A percentile compares a stretch with the other conserved stretches of the same genome.
phyloP scores from a whole-genome alignment of 2,329 filamentous ascomycete genomes.

The Penicillium sp. region DNA sequence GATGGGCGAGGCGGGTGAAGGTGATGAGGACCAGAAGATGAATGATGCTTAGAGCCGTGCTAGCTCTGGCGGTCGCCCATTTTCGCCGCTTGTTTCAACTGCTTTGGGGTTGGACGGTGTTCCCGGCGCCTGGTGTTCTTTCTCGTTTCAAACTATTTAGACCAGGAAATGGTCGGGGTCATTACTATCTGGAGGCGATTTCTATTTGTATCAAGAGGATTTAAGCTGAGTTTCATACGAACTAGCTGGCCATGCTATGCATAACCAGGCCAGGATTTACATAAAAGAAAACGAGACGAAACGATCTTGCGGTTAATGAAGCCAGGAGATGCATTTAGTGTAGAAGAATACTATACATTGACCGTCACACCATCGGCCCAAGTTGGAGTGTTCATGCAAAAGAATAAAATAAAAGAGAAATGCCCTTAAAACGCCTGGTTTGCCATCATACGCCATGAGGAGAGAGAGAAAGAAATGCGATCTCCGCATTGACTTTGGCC shows the following conservation, averaged over 20 bases:
- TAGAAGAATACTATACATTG: slow-evolving; percentile 22
- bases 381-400: slow-evolving; percentile 19
- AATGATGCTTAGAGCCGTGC: slow-evolving; percentile 36
- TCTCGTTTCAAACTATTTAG: slow-evolving; percentile 4
- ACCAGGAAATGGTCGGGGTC: background rate
- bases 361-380: slow-evolving; percentile 15
- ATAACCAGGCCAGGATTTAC: slow-evolving; percentile 1
- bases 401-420: slow-evolving; percentile 12
- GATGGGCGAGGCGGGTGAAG: slow-evolving; percentile 38
- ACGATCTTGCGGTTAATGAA: slow-evolving; percentile 12
- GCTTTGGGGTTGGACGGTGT: slow-evolving; percentile 15
- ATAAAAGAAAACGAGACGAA: slow-evolving; percentile 4
- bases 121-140: slow-evolving; percentile 20
- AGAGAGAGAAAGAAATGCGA: slow-evolving; percentile 17
- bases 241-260: no score
- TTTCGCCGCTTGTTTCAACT: slow-evolving; percentile 6
- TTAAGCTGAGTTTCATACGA: no score
- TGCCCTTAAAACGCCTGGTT: slow-evolving; percentile 24
- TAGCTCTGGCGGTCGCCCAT: background rate
- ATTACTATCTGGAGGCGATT: no score
- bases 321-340: slow-evolving; percentile 21
- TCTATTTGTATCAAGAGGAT: no score
- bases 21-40: slow-evolving; percentile 44
- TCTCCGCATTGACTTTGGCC: slow-evolving; percentile 4
- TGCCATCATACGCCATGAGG: slow-evolving; percentile 22